Base-by-base conservation (phyloP, 1,284 basidiomycete species). In the Puccinia polysora region DNA sequence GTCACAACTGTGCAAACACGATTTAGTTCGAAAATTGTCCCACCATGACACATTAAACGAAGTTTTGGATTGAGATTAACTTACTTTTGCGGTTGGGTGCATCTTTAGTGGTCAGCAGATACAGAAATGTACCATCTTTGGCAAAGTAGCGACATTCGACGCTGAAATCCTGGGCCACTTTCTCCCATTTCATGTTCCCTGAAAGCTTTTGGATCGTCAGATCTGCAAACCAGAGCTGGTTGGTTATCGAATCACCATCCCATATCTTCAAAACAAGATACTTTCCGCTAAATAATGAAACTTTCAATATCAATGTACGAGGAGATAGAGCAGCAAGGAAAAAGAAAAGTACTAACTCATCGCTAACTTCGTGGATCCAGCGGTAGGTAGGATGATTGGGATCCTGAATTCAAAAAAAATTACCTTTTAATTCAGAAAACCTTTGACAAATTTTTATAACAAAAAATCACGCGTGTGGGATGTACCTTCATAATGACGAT, bases 211-310 rank as follows among this genome's bases (percentile, higher is more conserved):
- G 83, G 64, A 84, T 81, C 56, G 84, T 78, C 10, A 89, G 81
- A 76, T 89, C 86, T 1, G 87, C 84, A 50, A 89, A 82, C 88
- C 88, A 90, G 0, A 89, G 78, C 18, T 85, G 78, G 76, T 88
- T 86, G 84, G 87, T 89, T 75, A 62, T 53, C n/a, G 86, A 83
- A 15, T 85, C 87, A 76, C 89, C 89, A 77, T 84, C 84, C 47
- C 80, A 78, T 23, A 85, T 82, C 73, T 82, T 83, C 53, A 90
- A 77, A 25, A 84, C 79, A 32, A 89, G 79, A 77, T 88, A 90
- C 76, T 84, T 71, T 12, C 77, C 76, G 68, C 76, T 77, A 60
- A n/a, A n/a, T 8, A 14, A 1, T 6, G 18, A 40, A 12, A 15
- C 25, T 43, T 12, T 3, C 5, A 43, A 28, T 0, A 6, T 12